These are phyloP conservation scores for Zalaria sp. DNA, from an alignment of 2,329 filamentous ascomycete genomes.

Conservation along the genomic window DNA sequence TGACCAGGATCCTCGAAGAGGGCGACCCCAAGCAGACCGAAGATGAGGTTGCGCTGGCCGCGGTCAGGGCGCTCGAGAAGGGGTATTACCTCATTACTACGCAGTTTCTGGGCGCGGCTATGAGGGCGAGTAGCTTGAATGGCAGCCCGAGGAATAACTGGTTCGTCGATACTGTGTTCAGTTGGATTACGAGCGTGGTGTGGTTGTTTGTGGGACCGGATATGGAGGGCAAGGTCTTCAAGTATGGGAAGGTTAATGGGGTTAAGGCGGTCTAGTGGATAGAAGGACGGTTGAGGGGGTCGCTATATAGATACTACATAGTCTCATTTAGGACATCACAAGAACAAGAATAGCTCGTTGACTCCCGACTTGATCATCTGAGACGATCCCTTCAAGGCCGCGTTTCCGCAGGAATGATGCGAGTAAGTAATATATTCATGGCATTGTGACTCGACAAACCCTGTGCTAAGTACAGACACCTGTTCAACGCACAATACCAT, in stretches of 20 bases:
- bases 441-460: too few relatives aligned
- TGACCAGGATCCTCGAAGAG: conserved; percentile 69
- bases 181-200: conserved; percentile 37
- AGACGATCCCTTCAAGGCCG: too few relatives aligned
- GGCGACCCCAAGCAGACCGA: conserved; percentile 69
- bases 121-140: conserved; percentile 47
- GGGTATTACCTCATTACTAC: conserved; percentile 72
- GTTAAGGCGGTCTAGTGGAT: background rate
- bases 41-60: conserved; percentile 56
- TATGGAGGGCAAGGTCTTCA: conserved; percentile 40
- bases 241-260: conserved; percentile 43
- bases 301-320: too few relatives aligned
- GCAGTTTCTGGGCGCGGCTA: conserved; percentile 54
- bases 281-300: too few relatives aligned
- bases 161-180: conserved; percentile 39
- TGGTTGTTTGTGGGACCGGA: conserved; percentile 45
- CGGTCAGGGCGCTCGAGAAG: conserved; percentile 62
- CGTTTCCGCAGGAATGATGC: too few relatives aligned
- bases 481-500: too few relatives aligned
- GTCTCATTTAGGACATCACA: too few relatives aligned
- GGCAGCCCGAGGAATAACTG: conserved; percentile 39
- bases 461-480: too few relatives aligned
- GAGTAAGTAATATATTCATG: too few relatives aligned
- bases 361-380: too few relatives aligned
- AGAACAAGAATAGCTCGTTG: too few relatives aligned